Base-by-base conservation (phyloP, 495 filamentous ascomycete genomes). In the Polyplosphaeria fusca region DNA sequence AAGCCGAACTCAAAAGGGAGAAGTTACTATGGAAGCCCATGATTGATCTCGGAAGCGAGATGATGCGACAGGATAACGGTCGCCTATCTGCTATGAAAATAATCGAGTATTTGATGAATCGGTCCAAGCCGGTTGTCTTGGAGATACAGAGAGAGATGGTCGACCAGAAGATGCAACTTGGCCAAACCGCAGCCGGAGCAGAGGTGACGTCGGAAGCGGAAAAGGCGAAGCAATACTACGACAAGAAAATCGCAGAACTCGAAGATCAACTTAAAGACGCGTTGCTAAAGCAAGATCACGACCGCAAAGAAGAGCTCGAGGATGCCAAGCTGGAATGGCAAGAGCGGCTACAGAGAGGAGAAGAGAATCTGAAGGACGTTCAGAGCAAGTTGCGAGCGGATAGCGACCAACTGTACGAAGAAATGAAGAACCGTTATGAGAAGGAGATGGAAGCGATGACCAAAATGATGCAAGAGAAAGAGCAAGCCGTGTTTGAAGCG, bases 141-240 rank as follows among this genome's bases (percentile, higher is more conserved):
- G n/a, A 48, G 23, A 48, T 48, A 3, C 45, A 48, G 22, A 13
- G 16, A 13, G 45, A 48, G 19, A 48, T 48, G 45, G 45, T 48
- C 5, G 45, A 32, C 45, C n/a, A 48, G 9, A 27, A 27, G 9
- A 23, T 48, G 12, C 11, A 28, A 24, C 11, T 48, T 23, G 25
- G 24, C 14, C 20, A 48, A 14, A 48, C 45, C 5, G 25, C 24
- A 4, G 45, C 45, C 12, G 45, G 45, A 3, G 18, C 9, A 20
- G 39, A 12, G 19, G 5, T 42, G 18, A 42, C 30, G 30, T 7
- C 7, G 7, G 30, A 35, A 35, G 30, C 14, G 30, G 30, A 35
- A 35, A 35, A 35, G 30, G 7, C 7, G 30, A 35, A 35, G 14
- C 18, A 46, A 20, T n/a, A 12, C 20, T 24, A 23, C 7, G 23